phyloP scores from a whole-genome alignment of 2,329 filamentous ascomycete genomes.

The Beauveria scarabaeidicola region DNA sequence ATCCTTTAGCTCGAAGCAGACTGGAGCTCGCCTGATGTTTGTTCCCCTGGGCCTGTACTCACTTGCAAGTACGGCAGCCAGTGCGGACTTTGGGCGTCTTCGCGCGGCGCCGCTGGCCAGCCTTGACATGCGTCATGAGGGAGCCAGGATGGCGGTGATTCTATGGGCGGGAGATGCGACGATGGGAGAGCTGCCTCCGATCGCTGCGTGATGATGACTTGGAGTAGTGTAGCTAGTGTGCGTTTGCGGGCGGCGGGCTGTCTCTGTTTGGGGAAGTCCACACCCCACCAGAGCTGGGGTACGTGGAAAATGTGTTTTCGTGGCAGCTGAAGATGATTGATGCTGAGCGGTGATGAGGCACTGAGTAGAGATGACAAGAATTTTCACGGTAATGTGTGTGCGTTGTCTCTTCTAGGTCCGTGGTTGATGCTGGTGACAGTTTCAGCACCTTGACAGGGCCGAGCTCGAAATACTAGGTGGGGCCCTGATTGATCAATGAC shows the following conservation, averaged over 20 bases:
- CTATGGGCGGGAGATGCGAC: background rate
- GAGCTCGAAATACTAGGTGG: background rate
- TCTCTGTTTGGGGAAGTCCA: background rate
- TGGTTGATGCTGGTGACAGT: background rate
- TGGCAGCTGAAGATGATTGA: background rate
- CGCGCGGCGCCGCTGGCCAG: constrained; percentile 11
- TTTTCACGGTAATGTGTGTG: too few relatives aligned
- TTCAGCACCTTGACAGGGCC: background rate
- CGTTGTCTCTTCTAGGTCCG: too few relatives aligned
- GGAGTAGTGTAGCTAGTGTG: background rate
- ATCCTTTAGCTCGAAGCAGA: background rate
- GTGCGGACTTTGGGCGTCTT: constrained; percentile 12
- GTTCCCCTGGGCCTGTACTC: background rate
- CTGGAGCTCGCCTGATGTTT: too few relatives aligned
- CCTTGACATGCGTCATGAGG: constrained; percentile 13
- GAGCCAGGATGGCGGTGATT: background rate
- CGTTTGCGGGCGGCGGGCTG: background rate
- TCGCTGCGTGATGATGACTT: background rate
- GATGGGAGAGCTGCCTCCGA: background rate
- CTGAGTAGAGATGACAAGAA: background rate
- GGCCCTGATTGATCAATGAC: background rate
- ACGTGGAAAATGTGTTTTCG: background rate
- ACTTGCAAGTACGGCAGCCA: constrained; percentile 12
- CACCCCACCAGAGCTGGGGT: background rate
- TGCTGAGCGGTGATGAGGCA: background rate